phyloP scores from a whole-genome alignment of 305 asterid genomes.

The Solanum hybrid region DNA sequence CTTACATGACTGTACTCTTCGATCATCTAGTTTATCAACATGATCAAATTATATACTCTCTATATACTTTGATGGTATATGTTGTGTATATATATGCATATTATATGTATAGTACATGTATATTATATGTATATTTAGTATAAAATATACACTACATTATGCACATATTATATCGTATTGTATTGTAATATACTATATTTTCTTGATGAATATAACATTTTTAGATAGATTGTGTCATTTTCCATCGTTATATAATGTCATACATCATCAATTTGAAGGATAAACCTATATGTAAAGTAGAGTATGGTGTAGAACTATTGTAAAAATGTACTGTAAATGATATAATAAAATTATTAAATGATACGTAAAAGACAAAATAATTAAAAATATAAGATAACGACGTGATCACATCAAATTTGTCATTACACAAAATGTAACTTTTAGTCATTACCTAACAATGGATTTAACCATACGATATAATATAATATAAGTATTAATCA shows the following conservation, averaged over 20 bases:
- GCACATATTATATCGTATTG: neutral
- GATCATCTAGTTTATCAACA: neutral
- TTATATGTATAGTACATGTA: neutral
- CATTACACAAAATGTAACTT: neutral
- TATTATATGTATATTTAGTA: neutral
- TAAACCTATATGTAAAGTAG: neutral
- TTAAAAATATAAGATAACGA: neutral
- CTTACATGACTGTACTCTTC: neutral
- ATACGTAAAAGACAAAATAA: neutral
- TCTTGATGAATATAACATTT: neutral
- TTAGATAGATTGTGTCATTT: neutral
- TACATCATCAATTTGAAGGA: neutral
- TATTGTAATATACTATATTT: too few relatives aligned
- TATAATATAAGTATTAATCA: neutral
- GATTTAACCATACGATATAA: neutral
- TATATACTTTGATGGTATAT: neutral
- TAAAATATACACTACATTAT: neutral
- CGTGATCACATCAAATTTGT: neutral
- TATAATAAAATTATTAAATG: neutral
- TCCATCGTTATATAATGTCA: too few relatives aligned
- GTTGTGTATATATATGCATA: neutral
- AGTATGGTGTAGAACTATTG: neutral
- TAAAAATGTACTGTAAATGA: neutral
- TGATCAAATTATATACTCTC: neutral
- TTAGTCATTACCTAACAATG: neutral